phyloP scores from a whole-genome alignment of 2,329 filamentous ascomycete species.

The Colletotrichum sp. region DNA sequence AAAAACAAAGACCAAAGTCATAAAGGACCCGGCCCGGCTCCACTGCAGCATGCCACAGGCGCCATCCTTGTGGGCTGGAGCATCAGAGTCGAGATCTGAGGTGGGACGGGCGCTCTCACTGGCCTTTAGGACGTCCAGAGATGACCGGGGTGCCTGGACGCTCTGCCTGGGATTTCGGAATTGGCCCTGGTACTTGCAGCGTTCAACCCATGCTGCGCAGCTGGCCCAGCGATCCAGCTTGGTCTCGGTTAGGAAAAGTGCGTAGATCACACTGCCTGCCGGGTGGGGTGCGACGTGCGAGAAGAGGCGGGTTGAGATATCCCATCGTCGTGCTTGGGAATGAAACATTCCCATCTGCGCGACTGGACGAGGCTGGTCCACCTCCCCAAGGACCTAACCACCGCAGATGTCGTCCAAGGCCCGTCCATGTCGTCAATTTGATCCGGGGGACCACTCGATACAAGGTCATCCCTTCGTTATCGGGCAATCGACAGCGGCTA shows the following conservation, averaged over 20 bases:
- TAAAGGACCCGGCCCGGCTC: neutral
- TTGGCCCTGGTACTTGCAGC: neutral
- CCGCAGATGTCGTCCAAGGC: neutral
- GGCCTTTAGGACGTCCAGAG: neutral
- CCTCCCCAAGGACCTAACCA: neutral
- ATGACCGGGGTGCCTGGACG: neutral
- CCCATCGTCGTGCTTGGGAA: conserved; percentile 13
- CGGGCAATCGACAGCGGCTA: conserved; percentile 14
- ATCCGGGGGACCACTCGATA: neutral
- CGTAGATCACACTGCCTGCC: conserved; percentile 16
- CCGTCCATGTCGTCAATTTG: neutral
- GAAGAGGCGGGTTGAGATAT: conserved; percentile 5
- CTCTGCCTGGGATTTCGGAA: neutral
- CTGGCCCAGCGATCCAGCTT: conserved; percentile 16
- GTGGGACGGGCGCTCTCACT: neutral
- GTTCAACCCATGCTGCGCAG: neutral
- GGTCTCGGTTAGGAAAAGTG: conserved; percentile 15
- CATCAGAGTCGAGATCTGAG: neutral
- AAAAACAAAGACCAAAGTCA: conserved; percentile 1
- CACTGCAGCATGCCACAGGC: neutral
- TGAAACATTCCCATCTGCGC: conserved; percentile 20
- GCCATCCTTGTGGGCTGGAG: neutral
- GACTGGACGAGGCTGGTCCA: conserved; percentile 14
- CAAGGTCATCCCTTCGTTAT: conserved; percentile 14
- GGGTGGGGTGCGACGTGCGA: conserved; percentile 1